A percentile compares a stretch with the other conserved stretches of the same genome.
Conservation (phyloP, 2,329 filamentous ascomycete species). For the Boeremia exigua region DNA sequence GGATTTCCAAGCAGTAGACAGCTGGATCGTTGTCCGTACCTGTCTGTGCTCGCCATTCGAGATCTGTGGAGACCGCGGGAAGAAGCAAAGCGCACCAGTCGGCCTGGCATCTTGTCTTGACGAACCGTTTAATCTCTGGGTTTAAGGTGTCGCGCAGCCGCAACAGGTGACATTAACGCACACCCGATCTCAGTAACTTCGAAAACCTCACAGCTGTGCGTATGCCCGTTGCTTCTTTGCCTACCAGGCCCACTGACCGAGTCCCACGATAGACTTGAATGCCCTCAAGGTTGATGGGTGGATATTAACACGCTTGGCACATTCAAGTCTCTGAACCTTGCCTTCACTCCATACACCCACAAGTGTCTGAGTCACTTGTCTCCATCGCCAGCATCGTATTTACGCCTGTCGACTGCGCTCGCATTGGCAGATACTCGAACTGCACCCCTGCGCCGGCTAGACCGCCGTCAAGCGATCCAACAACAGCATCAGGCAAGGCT, state of each 20-base stretch:
- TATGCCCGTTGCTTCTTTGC: conserved; percentile 14
- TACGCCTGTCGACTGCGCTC: conserved; percentile 36
- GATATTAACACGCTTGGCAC: conserved; percentile 24
- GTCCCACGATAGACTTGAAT: conserved; percentile 17
- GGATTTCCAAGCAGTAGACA: conserved; percentile 32
- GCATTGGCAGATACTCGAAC: conserved; percentile 48
- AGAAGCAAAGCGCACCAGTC: conserved; percentile 45
- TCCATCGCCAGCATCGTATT: conserved; percentile 13
- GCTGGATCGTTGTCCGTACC: conserved; percentile 31
- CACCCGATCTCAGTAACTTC: conserved; percentile 18
- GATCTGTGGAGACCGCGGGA: conserved; percentile 48
- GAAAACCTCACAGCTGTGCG: conserved; percentile 17
- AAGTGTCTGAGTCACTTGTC: conserved; percentile 18
- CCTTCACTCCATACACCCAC: not conserved
- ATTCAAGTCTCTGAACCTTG: conserved; percentile 30
- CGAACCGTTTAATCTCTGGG: conserved; percentile 40
- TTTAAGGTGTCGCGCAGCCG: conserved; percentile 43
- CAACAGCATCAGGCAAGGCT: conserved; percentile 41
- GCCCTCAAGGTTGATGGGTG: conserved; percentile 22
- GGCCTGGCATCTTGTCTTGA: conserved; percentile 34
- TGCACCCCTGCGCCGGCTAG: conserved; percentile 46
- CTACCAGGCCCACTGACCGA: conserved; percentile 23
- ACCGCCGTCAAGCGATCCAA: conserved; percentile 47
- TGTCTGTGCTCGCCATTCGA: conserved; percentile 46
- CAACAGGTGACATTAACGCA: conserved; percentile 32